Base-by-base conservation (phyloP, 176 grass and related monocot species). In the Echinochloa phyllopogon region DNA sequence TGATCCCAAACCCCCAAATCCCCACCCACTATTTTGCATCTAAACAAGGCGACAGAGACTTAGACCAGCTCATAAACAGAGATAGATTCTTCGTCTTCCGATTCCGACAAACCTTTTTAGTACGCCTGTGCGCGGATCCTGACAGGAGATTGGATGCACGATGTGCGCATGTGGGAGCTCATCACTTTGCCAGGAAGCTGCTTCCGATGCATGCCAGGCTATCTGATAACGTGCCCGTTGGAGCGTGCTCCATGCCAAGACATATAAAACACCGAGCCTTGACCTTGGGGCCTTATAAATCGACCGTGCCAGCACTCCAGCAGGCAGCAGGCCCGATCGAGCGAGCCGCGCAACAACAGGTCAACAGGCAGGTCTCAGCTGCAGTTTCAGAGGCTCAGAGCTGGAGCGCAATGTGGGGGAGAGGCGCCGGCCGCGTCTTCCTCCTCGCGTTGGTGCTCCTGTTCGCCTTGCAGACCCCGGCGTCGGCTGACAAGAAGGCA, bases 271-370 rank as follows among this genome's bases (percentile, higher is more conserved):
- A 18, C 29, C 1, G 18, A 14, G 69, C 10, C 68, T 81, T 85
- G 87, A 81, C 76, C 62, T 80, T 42, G 61, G 12, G 50, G 69
- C 38, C 33, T 89, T 89, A 89, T 80, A 85, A 84, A 80, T 60
- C 38, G 24, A 21, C 57, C 51, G 29, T 51, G 62, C 41, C 16
- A 12, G 10, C 16, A 39, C n/a, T n/a, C n/a, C n/a, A n/a, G 37
- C 55, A 8, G 29, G 29, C 29, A 33, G 29, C 29, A 33, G 29
- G 29, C 29, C 1, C 29, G 29, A 33, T 2, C 29, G 29, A 33
- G 29, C 52, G 38, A 57, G n/a, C 48, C 0, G 47, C 49, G 36
- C 14, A 41, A 60, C 65, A 4, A 12, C 62, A 81, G 63, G 18
- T n/a, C 65, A 4, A 12, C 62, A 81, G 63, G 18, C 14, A 39